Base-by-base conservation (phyloP, 1,139 yeast species). In the Pichia sp. region DNA sequence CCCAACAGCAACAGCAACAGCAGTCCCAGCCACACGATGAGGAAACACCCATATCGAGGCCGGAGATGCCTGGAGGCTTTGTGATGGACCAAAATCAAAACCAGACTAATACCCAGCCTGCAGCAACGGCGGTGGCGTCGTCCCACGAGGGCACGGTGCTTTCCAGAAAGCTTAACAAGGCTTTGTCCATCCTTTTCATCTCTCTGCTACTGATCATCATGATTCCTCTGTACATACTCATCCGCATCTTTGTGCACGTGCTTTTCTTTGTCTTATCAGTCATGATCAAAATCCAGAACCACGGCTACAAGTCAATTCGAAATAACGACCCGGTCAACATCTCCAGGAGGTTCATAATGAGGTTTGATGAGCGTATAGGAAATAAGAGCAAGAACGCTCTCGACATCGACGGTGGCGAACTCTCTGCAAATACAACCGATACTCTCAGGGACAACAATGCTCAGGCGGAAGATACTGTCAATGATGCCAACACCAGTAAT, bases 301-400 rank as follows among this genome's bases (percentile, higher is more conserved):
- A 48, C 10, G 53, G 57, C 2, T 63, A 63, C 49, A 57, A 52
- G 37, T 54, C 60, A 25, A 42, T 60, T 1, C 50, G 56, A 41
- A 50, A 47, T n/a, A 55, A 55, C n/a, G 64, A 65, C 47, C 70
- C 70, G 3, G 52, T 53, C 1, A 67, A 66, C 53, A 64, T 64
- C 42, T 63, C 70, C 1, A 56, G 68, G 43, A 47, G 64, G 12
- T 67, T 66, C 43, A 60, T 65, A 7, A 59, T 55, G 53, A 55
- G 50, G 26, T 67, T 66, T 54, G 70, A 67, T 44, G 68, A 64
- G 18, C 34, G 57, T 9, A 60, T 66, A 16, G 67, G 66, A 4
- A 65, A 65, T 43, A 52, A 53, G 19, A 45, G 41, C 21, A 55
- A 49, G 37, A 49, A 18, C 13, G 46, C 40, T 5, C 10, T 12